Evolutionary conservation across 805 yeast species (phyloP).

Genomic region (Wickerhamomyces alni): DNA sequence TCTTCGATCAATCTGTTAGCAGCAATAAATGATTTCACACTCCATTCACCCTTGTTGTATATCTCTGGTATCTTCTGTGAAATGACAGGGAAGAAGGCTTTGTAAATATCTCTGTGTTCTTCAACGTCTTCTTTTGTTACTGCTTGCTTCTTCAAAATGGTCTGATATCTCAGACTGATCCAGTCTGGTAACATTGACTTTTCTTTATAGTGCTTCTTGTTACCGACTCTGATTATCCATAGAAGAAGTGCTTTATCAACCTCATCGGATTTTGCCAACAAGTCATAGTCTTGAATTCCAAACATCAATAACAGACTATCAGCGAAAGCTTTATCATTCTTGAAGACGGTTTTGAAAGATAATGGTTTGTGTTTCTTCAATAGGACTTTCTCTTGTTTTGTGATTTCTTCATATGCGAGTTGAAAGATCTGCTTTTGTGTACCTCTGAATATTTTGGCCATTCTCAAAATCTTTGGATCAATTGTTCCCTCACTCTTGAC

Average conservation of each 20-base stretch:
- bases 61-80: conserved; percentile 50
- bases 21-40: conserved; percentile 32
- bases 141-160: conserved; percentile 29
- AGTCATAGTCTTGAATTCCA: conserved; percentile 52
- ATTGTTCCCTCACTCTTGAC: conserved; percentile 22
- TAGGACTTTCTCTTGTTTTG: conserved; percentile 39
- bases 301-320: conserved; percentile 49
- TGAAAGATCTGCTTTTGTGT: conserved; percentile 45
- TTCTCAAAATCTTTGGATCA: conserved; percentile 21
- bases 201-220: conserved; percentile 29
- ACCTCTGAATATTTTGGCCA: conserved; percentile 39
- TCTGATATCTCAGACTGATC: conserved; percentile 35
- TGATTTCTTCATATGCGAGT: conserved; percentile 37
- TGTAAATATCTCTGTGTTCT: conserved; percentile 49
- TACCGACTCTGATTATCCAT: conserved; percentile 57
- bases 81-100: conserved; percentile 44
- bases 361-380: conserved; percentile 38
- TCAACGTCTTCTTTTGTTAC: conserved; percentile 48
- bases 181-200: conserved; percentile 41
- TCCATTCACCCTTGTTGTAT: conserved; percentile 42
- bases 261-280: conserved; percentile 38
- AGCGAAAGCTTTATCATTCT: conserved; percentile 46
- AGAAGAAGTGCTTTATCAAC: conserved; percentile 55
- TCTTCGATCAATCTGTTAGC: conserved; percentile 50
- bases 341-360: conserved; percentile 53